Conservation (phyloP, 208 protist genomes). For the Trypanosoma melophagium region DNA sequence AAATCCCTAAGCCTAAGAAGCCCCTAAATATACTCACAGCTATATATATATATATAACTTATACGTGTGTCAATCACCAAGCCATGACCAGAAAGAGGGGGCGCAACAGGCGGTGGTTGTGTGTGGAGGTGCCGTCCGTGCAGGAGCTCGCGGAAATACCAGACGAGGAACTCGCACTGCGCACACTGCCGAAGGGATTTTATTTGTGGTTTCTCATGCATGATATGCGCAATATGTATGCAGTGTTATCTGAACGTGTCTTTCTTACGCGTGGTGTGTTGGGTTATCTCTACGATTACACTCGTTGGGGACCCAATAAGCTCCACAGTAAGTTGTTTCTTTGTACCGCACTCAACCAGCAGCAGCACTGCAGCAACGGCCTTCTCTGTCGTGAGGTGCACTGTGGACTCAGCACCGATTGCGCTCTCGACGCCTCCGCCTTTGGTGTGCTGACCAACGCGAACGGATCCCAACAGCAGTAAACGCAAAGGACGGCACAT, state of each 20-base stretch:
- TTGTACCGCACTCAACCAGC: slow-evolving; percentile 53
- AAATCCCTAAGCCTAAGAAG: no score
- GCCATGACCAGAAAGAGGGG: slow-evolving; percentile 36
- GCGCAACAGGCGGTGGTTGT: slow-evolving; percentile 59
- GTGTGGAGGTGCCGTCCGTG: slow-evolving; percentile 51
- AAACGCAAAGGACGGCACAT: slow-evolving; percentile 1
- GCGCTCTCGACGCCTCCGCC: slow-evolving; percentile 49
- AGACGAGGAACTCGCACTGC: slow-evolving; percentile 35
- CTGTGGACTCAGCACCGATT: slow-evolving; percentile 48
- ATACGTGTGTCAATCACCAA: no score
- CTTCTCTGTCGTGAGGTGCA: slow-evolving; percentile 77
- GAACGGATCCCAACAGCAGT: slow-evolving; percentile 37
- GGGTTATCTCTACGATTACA: slow-evolving; percentile 81
- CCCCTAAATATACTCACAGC: no score
- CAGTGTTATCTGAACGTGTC: slow-evolving; percentile 52
- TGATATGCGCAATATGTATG: slow-evolving; percentile 75
- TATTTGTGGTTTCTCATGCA: slow-evolving; percentile 74
- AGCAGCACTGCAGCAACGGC: slow-evolving; percentile 52
- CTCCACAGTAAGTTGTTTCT: slow-evolving; percentile 71
- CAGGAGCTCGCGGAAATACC: slow-evolving; percentile 48
- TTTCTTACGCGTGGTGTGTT: slow-evolving; percentile 65
- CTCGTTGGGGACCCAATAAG: slow-evolving; percentile 76
- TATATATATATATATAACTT: no score
- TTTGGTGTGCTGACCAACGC: slow-evolving; percentile 72
- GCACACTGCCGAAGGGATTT: slow-evolving; percentile 52